Evolutionary conservation across 2,329 filamentous ascomycete genomes (phyloP), one percentile per base, ranked within the genome.

Genomic region (Emericellopsis cladophorae): DNA sequence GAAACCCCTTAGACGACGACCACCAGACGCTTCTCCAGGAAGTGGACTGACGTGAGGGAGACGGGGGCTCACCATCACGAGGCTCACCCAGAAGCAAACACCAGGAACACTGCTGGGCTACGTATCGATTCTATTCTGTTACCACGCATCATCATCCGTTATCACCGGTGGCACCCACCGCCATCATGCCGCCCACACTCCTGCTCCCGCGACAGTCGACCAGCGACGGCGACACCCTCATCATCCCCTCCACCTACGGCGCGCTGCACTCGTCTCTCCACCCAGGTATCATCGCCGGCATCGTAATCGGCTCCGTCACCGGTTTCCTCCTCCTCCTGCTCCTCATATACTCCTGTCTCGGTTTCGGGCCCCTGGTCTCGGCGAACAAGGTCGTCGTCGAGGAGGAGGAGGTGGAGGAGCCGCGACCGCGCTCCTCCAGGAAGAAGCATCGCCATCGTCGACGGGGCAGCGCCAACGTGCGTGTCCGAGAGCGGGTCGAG

Each of bases 321-420:
- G 74, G 65, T 40, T 71, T 77, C 53, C 53, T 76, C 26, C 58
- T 78, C 29, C 45, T 76, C 11, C 56, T 76, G 24, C 68, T 68
- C 54, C 50, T 76, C 11, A 47, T 76, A 42, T 74, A 72, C 52
- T 61, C 65, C 3, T 61, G 60, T n/a, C 55, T 73, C 24, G 66
- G 67, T 44, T 59, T 66, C 24, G 61, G 60, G 1, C 65, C 61
- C 2, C 4, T 29, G 26, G 26, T 29, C 9, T 29, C 26, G 26
- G 26, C 26, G 9, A 12, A 29, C 9, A 29, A 29, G 26, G 26
- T 29, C 26, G 50, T 57, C 31, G 53, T 53, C 41, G 45, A 52
- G 26, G 45, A 48, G 31, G 48, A 50, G 26, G 36, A 16, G n/a
- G 22, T 32, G 5, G 40, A 32, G 16, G 41, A 48, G 38, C 14